phyloP scores from a whole-genome alignment of 768 basidiomycete species.

The Suillus variegatus region DNA sequence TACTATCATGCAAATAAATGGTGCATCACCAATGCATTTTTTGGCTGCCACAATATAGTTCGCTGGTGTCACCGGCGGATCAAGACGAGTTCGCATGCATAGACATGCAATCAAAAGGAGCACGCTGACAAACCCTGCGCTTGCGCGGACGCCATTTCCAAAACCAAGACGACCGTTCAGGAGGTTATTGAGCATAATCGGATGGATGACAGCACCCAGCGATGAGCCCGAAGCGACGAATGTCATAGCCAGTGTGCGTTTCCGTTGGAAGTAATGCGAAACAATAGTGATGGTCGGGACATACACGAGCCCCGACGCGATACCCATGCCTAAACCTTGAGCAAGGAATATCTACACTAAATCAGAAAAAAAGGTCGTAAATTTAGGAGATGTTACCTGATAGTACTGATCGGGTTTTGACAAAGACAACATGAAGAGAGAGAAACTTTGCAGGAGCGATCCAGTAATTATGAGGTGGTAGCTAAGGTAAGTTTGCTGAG shows the following conservation, averaged over 20 bases:
- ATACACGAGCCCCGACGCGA: slow-evolving; percentile 44
- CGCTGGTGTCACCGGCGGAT: slow-evolving; percentile 20
- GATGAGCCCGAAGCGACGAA: slow-evolving; percentile 38
- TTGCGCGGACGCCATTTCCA: slow-evolving; percentile 41
- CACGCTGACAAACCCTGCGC: slow-evolving; percentile 39
- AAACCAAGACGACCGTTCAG: slow-evolving; percentile 27
- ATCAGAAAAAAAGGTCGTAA: not conserved
- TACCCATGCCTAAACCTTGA: slow-evolving; percentile 37
- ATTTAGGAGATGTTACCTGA: slow-evolving; percentile 26
- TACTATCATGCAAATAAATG: slow-evolving; percentile 5
- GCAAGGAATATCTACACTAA: slow-evolving; percentile 19
- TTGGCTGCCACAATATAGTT: slow-evolving; percentile 6
- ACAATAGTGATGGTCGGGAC: slow-evolving; percentile 42
- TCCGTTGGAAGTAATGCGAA: slow-evolving; percentile 41
- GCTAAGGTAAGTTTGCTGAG: slow-evolving; percentile 24
- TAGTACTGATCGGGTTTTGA: slow-evolving; percentile 39
- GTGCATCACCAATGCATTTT: slow-evolving; percentile 6
- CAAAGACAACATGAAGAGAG: slow-evolving; percentile 46
- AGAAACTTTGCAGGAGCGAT: slow-evolving; percentile 42
- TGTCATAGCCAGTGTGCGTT: slow-evolving; percentile 41
- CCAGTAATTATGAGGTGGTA: slow-evolving; percentile 48
- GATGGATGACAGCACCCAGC: slow-evolving; percentile 17
- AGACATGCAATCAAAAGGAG: slow-evolving; percentile 31
- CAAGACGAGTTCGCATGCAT: slow-evolving; percentile 37
- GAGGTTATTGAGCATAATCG: slow-evolving; percentile 28